A percentile compares a stretch with the other conserved stretches of the same genome.
phyloP scores from a whole-genome alignment of 495 filamentous ascomycete species.

The Physcia stellaris region DNA sequence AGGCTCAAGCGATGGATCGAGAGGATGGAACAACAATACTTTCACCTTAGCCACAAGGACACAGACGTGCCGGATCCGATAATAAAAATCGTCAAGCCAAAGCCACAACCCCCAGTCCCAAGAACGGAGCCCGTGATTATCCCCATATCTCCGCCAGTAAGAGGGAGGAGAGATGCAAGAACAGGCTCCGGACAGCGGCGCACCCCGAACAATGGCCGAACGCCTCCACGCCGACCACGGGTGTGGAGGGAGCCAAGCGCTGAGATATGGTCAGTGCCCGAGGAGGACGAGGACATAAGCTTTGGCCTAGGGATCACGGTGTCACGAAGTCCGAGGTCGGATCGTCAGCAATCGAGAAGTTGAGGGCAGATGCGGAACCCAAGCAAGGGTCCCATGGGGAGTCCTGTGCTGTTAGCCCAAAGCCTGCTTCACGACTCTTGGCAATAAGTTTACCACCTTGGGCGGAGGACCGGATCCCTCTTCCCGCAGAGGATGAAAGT shows the following conservation, averaged over 20 bases:
- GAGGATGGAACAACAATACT: slow-evolving; percentile 12
- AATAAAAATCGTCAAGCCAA: neutral
- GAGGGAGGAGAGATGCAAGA: slow-evolving; percentile 18
- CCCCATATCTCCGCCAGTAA: slow-evolving; percentile 11
- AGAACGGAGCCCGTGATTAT: neutral
- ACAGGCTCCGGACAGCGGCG: slow-evolving; percentile 5
- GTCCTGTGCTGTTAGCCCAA: too few species aligned
- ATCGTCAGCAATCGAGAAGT: too few species aligned
- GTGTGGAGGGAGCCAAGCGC: slow-evolving; percentile 27
- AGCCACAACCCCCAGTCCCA: neutral
- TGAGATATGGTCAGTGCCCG: slow-evolving; percentile 24
- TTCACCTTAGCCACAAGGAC: neutral
- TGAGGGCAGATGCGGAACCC: too few species aligned
- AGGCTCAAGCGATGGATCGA: slow-evolving; percentile 16
- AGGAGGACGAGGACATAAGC: slow-evolving; percentile 16
- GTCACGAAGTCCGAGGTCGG: too few species aligned
- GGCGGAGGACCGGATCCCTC: too few species aligned
- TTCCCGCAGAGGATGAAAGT: too few species aligned
- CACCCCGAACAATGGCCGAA: slow-evolving; percentile 14
- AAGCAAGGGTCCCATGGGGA: too few species aligned
- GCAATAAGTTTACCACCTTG: too few species aligned
- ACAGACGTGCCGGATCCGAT: neutral
- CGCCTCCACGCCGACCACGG: slow-evolving; percentile 22
- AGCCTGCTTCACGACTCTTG: too few species aligned
- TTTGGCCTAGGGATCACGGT: slow-evolving; percentile 4